Conservation (phyloP, 768 basidiomycete species). For the Amanita pallidorosea region DNA sequence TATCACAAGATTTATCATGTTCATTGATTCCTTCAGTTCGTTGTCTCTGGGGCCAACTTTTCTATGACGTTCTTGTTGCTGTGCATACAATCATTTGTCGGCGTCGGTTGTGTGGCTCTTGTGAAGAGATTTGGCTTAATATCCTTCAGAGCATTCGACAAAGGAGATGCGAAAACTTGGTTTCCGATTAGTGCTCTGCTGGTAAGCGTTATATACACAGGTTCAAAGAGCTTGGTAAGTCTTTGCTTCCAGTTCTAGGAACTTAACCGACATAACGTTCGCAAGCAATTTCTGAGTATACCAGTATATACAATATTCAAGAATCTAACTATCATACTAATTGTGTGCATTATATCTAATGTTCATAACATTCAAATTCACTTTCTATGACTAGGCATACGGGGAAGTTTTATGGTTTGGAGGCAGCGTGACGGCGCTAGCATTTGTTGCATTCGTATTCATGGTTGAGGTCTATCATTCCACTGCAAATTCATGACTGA, state of each 20-base stretch:
- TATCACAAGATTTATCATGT: neutral
- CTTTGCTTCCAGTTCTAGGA: neutral
- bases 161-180: constrained; percentile 82
- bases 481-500: neutral
- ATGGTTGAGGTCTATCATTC: constrained; percentile 49
- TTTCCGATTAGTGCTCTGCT: constrained; percentile 90
- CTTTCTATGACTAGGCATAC: constrained; percentile 55
- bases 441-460: constrained; percentile 80
- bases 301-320: constrained; percentile 99
- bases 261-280: neutral
- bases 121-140: constrained; percentile 75
- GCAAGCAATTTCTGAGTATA: constrained; percentile 91
- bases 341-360: constrained; percentile 41
- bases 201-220: constrained; percentile 94
- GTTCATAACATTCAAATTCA: neutral
- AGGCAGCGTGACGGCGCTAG: constrained; percentile 77
- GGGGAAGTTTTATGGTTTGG: constrained; percentile 98
- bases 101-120: constrained; percentile 60
- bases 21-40: constrained; percentile 44
- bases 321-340: constrained; percentile 97
- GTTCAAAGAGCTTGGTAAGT: constrained; percentile 89
- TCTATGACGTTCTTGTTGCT: constrained; percentile 96
- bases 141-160: constrained; percentile 76
- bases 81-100: constrained; percentile 84
- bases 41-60: constrained; percentile 88